Conservation (phyloP, 352 stramenopile species). For the Thalassiosira mediterranea region DNA sequence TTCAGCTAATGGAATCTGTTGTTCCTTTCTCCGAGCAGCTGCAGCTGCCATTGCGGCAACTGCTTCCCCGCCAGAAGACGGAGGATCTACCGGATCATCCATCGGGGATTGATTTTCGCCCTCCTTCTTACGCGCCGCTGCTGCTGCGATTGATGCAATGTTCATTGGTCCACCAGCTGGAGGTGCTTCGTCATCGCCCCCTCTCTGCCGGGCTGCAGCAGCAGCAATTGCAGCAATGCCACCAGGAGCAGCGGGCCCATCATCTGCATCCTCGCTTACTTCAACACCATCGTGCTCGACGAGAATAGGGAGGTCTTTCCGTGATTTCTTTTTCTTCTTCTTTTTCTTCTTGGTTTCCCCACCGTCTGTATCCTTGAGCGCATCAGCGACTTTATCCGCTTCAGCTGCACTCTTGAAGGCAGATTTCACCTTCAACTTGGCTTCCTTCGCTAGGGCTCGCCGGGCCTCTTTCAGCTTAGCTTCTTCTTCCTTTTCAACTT, state of each 20-base stretch:
- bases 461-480: conserved; percentile 34
- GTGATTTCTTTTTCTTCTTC: background rate
- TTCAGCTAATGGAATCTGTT: background rate
- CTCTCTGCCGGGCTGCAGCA: background rate
- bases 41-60: conserved; percentile 3
- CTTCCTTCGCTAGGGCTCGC: conserved; percentile 40
- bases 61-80: background rate
- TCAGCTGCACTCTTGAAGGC: conserved; percentile 31
- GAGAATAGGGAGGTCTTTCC: conserved; percentile 1
- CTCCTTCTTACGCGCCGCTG: conserved; percentile 10
- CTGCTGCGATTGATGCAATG: background rate
- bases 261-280: background rate
- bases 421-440: conserved; percentile 47
- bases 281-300: background rate
- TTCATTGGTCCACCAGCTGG: conserved; percentile 4
- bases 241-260: background rate
- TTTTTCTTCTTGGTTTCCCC: conserved; percentile 1
- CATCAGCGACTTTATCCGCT: conserved; percentile 11
- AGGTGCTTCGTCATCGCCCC: background rate
- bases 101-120: conserved; percentile 12
- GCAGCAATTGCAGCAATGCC: conserved; percentile 7
- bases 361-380: background rate
- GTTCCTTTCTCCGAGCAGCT: conserved; percentile 4
- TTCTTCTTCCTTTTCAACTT: conserved; percentile 68
- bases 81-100: background rate